Base-by-base conservation (phyloP, 352 stramenopile species). In the Phytophthora colocasiae region DNA sequence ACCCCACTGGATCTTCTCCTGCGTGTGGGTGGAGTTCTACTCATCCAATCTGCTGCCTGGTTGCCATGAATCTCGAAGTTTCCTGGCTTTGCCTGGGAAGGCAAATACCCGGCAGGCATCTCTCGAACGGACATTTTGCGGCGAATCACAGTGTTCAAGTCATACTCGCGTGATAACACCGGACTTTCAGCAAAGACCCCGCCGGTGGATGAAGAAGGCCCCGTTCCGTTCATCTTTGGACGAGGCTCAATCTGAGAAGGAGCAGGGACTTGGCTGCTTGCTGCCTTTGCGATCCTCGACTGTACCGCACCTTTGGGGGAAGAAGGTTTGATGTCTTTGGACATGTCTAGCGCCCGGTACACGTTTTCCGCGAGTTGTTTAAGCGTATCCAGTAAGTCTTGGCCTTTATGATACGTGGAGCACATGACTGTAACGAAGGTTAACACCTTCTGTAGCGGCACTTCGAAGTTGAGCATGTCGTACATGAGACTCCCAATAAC, bases 391-490 rank as follows among this genome's bases (percentile, higher is more conserved):
- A 85, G 62, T 11, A 95, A 62, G 22, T 95, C 85, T 47, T 66
- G 75, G 0, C 70, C 82, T 53, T 93, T 93, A 58, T 92, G 78
- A 55, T 95, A 95, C 45, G 83, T 93, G 9, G 83, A 87, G 40
- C 85, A 91, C 87, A 95, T 95, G 41, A 91, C 87, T 6, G 70
- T 67, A 17, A 95, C 85, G 55, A 95, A 95, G 1, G 83, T 88
- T 31, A 92, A 71, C 10, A 93, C 82, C 27, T 95, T 91, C 5
- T 72, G 66, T 0, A 93, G 70, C 4, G 85, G 78, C 10, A 92
- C 81, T 47, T 95, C 83, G 29, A 95, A 83, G 9, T 80, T 93
- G 11, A 95, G 81, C 87, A 95, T 95, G 56, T 93, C 85, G 72
- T 93, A 95, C 46, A 93, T 80, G 11, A 95, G 69, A 50, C 81